Percentiles rank a stretch among this genome's conserved stretches.
These are phyloP conservation scores for Alternaria alternata DNA, from an alignment of 2,329 filamentous ascomycete genomes.

Conservation along the genomic window DNA sequence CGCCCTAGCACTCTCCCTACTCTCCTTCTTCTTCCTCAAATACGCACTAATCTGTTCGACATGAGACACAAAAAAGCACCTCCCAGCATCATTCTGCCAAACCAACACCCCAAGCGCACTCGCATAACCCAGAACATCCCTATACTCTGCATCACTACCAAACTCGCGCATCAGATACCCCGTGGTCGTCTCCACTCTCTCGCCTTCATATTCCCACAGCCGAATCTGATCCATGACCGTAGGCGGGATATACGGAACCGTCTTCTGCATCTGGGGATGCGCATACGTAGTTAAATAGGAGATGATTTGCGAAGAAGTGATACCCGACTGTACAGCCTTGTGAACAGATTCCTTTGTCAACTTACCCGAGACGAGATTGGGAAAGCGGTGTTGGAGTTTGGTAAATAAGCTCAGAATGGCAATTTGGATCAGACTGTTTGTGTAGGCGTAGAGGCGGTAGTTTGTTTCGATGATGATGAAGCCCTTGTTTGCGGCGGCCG, in stretches of 20 bases:
- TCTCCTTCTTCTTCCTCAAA: slow-evolving; percentile 63
- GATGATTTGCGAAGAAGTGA: slow-evolving; percentile 95
- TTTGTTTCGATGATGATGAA: slow-evolving; percentile 98
- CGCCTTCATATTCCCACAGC: slow-evolving; percentile 96
- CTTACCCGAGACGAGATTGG: slow-evolving; percentile 91
- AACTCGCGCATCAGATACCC: slow-evolving; percentile 95
- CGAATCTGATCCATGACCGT: slow-evolving; percentile 98
- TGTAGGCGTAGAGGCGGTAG: slow-evolving; percentile 97
- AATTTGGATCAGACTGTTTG: slow-evolving; percentile 90
- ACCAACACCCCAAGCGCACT: slow-evolving; percentile 89
- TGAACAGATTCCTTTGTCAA: slow-evolving; percentile 89
- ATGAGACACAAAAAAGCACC: slow-evolving; percentile 90
- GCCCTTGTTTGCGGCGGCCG: slow-evolving; percentile 63
- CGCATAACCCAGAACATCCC: slow-evolving; percentile 75
- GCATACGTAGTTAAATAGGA: slow-evolving; percentile 91
- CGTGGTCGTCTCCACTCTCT: slow-evolving; percentile 83
- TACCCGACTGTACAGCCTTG: slow-evolving; percentile 85
- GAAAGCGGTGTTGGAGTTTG: slow-evolving; percentile 87
- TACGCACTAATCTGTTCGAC: slow-evolving; percentile 88
- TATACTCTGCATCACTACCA: slow-evolving; percentile 73
- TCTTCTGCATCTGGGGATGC: slow-evolving; percentile 88
- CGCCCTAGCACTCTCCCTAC: slow-evolving; percentile 16
- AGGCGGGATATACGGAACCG: slow-evolving; percentile 81
- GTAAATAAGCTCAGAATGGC: slow-evolving; percentile 91
- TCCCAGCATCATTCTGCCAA: slow-evolving; percentile 81